These are phyloP conservation scores for Plenodomus tracheiphilus DNA, from an alignment of 2,329 filamentous ascomycete species.

Conservation along the genomic window DNA sequence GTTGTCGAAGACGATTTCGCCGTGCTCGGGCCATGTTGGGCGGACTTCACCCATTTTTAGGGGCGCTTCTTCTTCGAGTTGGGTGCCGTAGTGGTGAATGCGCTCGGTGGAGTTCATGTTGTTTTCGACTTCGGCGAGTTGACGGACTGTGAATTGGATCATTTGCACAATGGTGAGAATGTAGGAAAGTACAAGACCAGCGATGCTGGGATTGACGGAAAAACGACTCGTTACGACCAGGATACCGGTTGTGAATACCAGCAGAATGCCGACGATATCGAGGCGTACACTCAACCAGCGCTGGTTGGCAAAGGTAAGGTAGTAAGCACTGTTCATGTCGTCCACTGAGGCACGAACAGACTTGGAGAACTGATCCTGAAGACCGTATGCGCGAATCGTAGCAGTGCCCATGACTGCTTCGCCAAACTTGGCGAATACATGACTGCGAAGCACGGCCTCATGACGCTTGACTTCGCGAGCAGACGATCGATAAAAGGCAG, in stretches of 20 bases:
- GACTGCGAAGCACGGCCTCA: conserved; percentile 84
- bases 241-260: conserved; percentile 88
- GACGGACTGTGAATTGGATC: conserved; percentile 93
- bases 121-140: conserved; percentile 94
- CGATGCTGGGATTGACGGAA: conserved; percentile 79
- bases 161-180: conserved; percentile 92
- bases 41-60: conserved; percentile 73
- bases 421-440: conserved; percentile 86
- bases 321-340: conserved; percentile 92
- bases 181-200: conserved; percentile 87
- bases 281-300: conserved; percentile 87
- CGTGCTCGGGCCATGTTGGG: conserved; percentile 80
- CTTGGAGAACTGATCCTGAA: conserved; percentile 72
- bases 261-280: conserved; percentile 78
- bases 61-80: conserved; percentile 87
- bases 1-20: conserved; percentile 62
- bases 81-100: conserved; percentile 82
- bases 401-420: conserved; percentile 84
- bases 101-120: conserved; percentile 97
- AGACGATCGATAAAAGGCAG: conserved; percentile 86
- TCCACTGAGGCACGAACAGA: conserved; percentile 77
- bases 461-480: conserved; percentile 94
- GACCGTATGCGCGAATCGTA: conserved; percentile 85
- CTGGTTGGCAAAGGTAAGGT: conserved; percentile 92
- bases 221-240: conserved; percentile 91